Evolutionary conservation across 768 basidiomycete species (phyloP).

Genomic region (Phylloporus sp.): DNA sequence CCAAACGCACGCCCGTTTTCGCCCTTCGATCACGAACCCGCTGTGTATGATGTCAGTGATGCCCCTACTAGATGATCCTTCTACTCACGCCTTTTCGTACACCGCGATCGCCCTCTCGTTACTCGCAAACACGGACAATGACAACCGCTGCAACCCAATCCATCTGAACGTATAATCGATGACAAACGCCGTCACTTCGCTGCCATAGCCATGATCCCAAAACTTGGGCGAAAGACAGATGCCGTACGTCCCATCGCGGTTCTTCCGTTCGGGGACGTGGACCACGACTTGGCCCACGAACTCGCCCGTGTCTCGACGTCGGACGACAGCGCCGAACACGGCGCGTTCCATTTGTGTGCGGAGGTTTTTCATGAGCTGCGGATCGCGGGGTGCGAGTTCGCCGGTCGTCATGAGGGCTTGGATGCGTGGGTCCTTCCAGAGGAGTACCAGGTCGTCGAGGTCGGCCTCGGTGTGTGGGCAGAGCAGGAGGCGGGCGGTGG

Average conservation of each 20-base stretch:
- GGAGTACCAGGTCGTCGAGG: conserved; percentile 24
- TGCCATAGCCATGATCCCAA: conserved; percentile 40
- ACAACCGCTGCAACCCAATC: conserved; percentile 38
- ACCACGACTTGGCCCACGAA: conserved; percentile 33
- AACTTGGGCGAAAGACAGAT: conserved; percentile 29
- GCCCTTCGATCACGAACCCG: conserved; percentile 40
- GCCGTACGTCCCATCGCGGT: conserved; percentile 31
- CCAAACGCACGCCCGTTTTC: conserved; percentile 34
- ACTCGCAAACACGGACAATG: conserved; percentile 35
- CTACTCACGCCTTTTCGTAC: conserved; percentile 40
- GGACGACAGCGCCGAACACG: conserved; percentile 27
- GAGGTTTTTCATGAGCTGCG: conserved; percentile 18
- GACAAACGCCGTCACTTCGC: conserved; percentile 37
- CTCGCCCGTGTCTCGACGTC: conserved; percentile 23
- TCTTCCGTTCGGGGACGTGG: conserved; percentile 20
- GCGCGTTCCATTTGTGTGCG: conserved; percentile 22
- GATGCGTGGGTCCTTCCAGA: conserved; percentile 31
- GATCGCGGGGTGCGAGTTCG: conserved; percentile 10
- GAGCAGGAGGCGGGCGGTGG: conserved; percentile 31
- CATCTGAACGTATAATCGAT: conserved; percentile 38
- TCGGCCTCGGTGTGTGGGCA: conserved; percentile 32
- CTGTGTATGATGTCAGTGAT: conserved; percentile 16
- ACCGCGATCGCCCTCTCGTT: conserved; percentile 37
- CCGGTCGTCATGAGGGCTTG: conserved; percentile 15
- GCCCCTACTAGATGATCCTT: not conserved